Base-by-base conservation (phyloP, 1,139 yeast species). In the Nadsonia commutata region DNA sequence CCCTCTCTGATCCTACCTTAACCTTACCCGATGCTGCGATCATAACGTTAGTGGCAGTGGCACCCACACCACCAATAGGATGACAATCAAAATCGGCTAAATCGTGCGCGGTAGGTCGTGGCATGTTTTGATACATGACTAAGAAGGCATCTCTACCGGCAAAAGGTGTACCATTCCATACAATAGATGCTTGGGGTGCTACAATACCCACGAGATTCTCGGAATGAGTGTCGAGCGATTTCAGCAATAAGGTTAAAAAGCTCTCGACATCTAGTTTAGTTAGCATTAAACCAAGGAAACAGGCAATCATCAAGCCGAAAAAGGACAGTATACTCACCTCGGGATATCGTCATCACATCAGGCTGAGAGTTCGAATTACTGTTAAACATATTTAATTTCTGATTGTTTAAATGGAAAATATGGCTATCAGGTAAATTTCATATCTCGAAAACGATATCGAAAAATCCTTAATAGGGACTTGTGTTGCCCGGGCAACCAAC, bases 101-200 rank as follows among this genome's bases (percentile, higher is more conserved):
- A 6, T 57, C 62, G 49, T 63, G 67, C 31, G 36, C 37, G 11
- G 60, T 56, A 3, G 41, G 27, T 2, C 39, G 43, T 2, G 66
- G 66, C 53, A 59, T 53, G 20, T 51, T 49, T 2, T 49, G 40
- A 45, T 56, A 48, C 60, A 61, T 57, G 36, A 54, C 54, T 36
- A 52, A 36, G 38, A 63, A 60, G 16, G 59, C 56, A 21, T 59
- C 64, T 5, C 52, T 48, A n/a, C 67, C 67, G 17, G 55, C 62
- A 16, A 63, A 49, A n/a, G 67, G 66, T 18, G 56, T 57, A 17
- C 67, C 67, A 47, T 62, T 60, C 65, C 65, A 63, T 18, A 63
- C 60, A 20, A 63, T 53, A 18, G 64, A 59, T 3, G 63, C 55
- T 19, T 50, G 50, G 13, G 60, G 57, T 16, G 47, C 41, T 13